Base-by-base conservation (phyloP, 2,329 filamentous ascomycete species). In the Trichoderma koningii region DNA sequence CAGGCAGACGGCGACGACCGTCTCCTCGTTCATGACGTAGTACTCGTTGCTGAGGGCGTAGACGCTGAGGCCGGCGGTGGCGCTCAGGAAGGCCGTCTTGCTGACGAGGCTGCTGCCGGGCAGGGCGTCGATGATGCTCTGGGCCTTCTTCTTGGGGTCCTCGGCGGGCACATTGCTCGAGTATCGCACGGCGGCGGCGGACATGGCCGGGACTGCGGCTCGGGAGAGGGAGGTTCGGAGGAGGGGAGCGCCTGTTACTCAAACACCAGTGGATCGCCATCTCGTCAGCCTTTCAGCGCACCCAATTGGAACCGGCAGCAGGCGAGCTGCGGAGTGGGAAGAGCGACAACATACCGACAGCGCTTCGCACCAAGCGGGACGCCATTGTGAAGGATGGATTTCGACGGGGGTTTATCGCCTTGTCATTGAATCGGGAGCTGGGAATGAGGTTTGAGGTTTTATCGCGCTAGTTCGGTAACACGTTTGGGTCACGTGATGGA, bases 1-100 rank as follows among this genome's bases (percentile, higher is more conserved):
- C 75, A 99, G 85, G 80, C 91, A 95, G 82, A 99, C 87, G 71
- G 92, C 91, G 76, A 96, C 91, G 77, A 99, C 91, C 69, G 93
- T 91, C 85, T 99, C 95, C 86, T 99, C 95, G 84, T 99, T 99
- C 82, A 99, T 86, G 78, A 99, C 93, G 82, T 97, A 98, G 85
- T 98, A 93, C 87, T 99, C 95, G 83, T 96, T 99, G 89, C 91
- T 96, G 82, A 99, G 93, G 76, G 93, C 95, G 78, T 95, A 96
- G 79, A 96, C 87, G 75, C 91, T 93, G 73, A 96, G 81, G 82
- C 91, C 94, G 75, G 95, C 92, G 70, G 90, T 89, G 74, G 92
- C 93, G 76, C 94, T 98, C 75, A 99, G 90, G 78, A 97, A 94
- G 76, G 95, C 95, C 73, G 92, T 93, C 89, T 99, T 99, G 81